Evolutionary conservation across 1,284 basidiomycete species (phyloP).

Genomic region (Cutaneotrichosporon mucoides): DNA sequence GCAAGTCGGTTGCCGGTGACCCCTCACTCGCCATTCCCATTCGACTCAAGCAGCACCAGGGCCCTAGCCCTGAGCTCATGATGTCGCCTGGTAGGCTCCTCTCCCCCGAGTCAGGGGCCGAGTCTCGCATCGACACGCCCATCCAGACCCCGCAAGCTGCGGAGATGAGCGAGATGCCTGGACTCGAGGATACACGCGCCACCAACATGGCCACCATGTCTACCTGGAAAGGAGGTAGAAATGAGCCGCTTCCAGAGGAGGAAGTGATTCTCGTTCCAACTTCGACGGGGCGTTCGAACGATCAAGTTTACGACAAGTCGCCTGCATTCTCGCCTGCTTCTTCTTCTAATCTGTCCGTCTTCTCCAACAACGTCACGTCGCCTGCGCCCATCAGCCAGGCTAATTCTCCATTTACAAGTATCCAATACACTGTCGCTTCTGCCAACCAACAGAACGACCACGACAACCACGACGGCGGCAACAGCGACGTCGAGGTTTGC

Average conservation of each 20-base stretch:
- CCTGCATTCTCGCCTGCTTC: not conserved
- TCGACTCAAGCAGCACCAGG: too few species aligned
- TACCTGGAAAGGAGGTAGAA: not conserved
- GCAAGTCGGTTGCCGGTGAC: too few species aligned
- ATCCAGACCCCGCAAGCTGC: slow-evolving; percentile 1
- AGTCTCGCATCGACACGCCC: not conserved
- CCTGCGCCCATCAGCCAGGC: slow-evolving; percentile 6
- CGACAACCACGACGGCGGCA: not conserved
- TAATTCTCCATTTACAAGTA: not conserved
- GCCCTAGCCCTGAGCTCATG: not conserved
- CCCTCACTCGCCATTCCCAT: too few species aligned
- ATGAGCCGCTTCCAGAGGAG: not conserved
- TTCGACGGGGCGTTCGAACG: not conserved
- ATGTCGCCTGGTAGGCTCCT: not conserved
- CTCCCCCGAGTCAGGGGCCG: not conserved
- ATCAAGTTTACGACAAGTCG: not conserved
- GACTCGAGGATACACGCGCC: too few species aligned
- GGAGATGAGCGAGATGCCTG: not conserved
- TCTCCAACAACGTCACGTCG: not conserved
- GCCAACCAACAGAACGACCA: not conserved
- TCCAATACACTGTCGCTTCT: not conserved
- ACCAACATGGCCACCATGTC: too few species aligned
- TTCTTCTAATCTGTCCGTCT: not conserved
- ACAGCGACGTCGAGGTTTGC: not conserved
- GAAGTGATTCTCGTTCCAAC: slow-evolving; percentile 3